A percentile compares a stretch with the other conserved stretches of the same genome.
phyloP scores from a whole-genome alignment of 805 yeast genomes.

The Cyberlindnera maclurae region DNA sequence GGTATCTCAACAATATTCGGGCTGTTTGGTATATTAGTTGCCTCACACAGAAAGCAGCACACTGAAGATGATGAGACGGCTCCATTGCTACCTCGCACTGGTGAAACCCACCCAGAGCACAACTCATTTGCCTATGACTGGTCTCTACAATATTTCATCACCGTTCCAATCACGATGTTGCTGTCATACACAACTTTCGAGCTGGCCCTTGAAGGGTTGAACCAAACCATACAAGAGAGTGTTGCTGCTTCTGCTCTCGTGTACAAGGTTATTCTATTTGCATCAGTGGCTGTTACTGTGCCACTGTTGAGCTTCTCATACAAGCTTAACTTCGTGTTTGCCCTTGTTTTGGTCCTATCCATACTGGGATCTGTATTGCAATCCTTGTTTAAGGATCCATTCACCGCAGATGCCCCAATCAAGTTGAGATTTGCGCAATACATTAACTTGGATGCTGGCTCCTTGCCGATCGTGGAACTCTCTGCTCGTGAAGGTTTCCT shows the following conservation, averaged over 20 bases:
- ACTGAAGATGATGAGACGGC: constrained; percentile 22
- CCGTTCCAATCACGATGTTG: constrained; percentile 59
- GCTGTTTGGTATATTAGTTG: constrained; percentile 32
- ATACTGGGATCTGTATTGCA: constrained; percentile 32
- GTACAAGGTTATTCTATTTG: constrained; percentile 27
- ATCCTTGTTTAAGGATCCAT: constrained; percentile 45
- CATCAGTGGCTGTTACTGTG: constrained; percentile 32
- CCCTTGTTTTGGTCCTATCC: constrained; percentile 32
- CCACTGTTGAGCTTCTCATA: constrained; percentile 66
- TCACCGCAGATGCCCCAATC: constrained; percentile 54
- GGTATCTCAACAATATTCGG: constrained; percentile 47
- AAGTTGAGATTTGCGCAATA: constrained; percentile 66
- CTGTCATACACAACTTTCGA: constrained; percentile 45
- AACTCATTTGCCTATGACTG: constrained; percentile 59
- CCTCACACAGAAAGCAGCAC: constrained; percentile 17
- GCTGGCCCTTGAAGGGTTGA: constrained; percentile 53
- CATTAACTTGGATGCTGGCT: constrained; percentile 36
- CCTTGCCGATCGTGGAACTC: constrained; percentile 34
- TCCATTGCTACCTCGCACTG: constrained; percentile 22
- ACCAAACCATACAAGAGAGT: constrained; percentile 69
- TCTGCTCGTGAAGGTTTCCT: constrained; percentile 46
- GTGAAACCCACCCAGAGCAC: constrained; percentile 11
- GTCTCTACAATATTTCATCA: constrained; percentile 62
- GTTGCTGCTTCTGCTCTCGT: constrained; percentile 33
- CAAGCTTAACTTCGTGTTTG: constrained; percentile 50